Percentiles rank a stretch among this genome's conserved stretches.
phyloP scores from a whole-genome alignment of 1,284 basidiomycete species.

The Papiliotrema fonsecae region DNA sequence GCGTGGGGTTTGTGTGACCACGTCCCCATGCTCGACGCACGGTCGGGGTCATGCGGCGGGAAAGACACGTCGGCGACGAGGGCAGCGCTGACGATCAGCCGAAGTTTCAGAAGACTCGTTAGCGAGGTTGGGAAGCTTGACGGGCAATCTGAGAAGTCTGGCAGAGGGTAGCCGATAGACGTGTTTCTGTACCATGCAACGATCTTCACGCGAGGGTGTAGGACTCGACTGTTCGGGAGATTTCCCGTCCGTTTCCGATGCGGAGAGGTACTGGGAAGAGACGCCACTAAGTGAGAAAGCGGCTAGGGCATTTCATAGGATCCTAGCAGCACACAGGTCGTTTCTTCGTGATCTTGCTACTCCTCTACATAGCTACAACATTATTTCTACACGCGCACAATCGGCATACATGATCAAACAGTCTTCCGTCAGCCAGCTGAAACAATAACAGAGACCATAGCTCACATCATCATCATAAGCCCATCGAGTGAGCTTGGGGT shows the following conservation, averaged over 20 bases:
- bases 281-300: too few species aligned
- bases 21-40: neutral
- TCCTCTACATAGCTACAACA: too few species aligned
- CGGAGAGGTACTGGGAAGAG: too few species aligned
- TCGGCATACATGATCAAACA: too few species aligned
- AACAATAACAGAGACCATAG: neutral
- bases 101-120: conserved; percentile 45
- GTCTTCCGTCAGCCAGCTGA: conserved; percentile 9
- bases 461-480: conserved; percentile 47
- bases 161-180: neutral
- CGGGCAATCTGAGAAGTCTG: conserved; percentile 1
- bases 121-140: conserved; percentile 39
- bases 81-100: conserved; percentile 21
- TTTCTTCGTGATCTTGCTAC: too few species aligned
- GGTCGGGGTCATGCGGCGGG: neutral
- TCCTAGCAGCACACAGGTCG: too few species aligned
- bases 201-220: neutral
- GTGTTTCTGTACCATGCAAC: conserved; percentile 9
- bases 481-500: conserved; percentile 46
- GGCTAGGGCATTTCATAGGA: too few species aligned
- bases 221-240: neutral
- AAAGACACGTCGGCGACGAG: neutral
- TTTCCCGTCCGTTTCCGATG: too few species aligned
- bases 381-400: too few species aligned
- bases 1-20: neutral